Percentiles rank a stretch among this genome's conserved stretches.
These are phyloP conservation scores for Chaetomium sp. DNA, from an alignment of 2,329 filamentous ascomycete species.

Conservation along the genomic window DNA sequence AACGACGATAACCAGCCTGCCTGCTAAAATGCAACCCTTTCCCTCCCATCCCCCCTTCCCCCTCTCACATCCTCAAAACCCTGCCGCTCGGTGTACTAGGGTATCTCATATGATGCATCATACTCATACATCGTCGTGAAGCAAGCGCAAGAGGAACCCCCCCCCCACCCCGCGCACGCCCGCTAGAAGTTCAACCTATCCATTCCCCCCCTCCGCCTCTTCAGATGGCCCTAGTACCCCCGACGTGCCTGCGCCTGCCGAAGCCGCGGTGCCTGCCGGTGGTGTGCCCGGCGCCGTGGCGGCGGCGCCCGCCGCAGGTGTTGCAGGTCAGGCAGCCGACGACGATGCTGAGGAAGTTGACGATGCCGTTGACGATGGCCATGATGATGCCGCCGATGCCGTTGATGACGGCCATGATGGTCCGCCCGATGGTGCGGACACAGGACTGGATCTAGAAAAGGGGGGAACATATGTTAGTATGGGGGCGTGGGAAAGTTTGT, in stretches of 20 bases:
- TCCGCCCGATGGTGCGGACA: conserved; percentile 65
- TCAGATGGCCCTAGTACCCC: conserved; percentile 19
- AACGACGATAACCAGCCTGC: background rate
- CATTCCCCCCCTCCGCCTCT: background rate
- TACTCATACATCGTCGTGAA: conserved; percentile 2
- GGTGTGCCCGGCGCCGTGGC: conserved; percentile 17
- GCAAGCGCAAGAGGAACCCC: background rate
- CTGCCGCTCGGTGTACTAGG: conserved; percentile 15
- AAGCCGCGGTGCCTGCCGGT: conserved; percentile 25
- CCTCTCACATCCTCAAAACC: background rate
- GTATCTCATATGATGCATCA: conserved; percentile 22
- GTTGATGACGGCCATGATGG: conserved; percentile 69
- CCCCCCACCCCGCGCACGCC: background rate
- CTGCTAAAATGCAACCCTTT: background rate
- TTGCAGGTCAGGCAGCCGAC: conserved; percentile 66
- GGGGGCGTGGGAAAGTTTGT: background rate
- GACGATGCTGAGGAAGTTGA: conserved; percentile 66
- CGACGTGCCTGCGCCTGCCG: conserved; percentile 28
- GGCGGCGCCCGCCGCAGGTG: conserved; percentile 42
- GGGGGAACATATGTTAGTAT: conserved; percentile 31
- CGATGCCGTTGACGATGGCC: conserved; percentile 68
- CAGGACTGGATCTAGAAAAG: conserved; percentile 55
- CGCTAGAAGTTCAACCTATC: background rate
- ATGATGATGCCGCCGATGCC: conserved; percentile 66
- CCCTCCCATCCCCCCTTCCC: background rate